Conservation (phyloP, 192 early-diverging fungal species). For the Funneliformis mosseae region DNA sequence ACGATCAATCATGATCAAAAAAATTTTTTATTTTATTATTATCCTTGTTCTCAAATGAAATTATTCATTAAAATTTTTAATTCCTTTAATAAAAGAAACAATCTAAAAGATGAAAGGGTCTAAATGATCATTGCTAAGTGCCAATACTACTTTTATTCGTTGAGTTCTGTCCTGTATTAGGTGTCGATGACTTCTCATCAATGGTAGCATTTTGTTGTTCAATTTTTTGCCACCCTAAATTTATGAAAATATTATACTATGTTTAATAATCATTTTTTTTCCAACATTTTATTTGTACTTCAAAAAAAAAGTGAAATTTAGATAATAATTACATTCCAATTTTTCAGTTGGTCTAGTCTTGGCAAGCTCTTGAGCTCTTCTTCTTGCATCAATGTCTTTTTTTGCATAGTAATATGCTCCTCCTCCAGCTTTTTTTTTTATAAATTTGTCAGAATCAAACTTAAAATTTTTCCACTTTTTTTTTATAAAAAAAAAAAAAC, state of each 20-base stretch:
- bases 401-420: conserved; percentile 30
- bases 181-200: background rate
- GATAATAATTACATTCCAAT: conserved; percentile 28
- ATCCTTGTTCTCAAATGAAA: too few species aligned
- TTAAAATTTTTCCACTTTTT: background rate
- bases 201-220: background rate
- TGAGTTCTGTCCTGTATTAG: background rate
- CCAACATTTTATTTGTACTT: too few species aligned
- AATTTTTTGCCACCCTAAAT: conserved; percentile 27
- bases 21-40: too few species aligned
- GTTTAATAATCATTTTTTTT: too few species aligned
- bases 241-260: background rate
- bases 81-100: too few species aligned
- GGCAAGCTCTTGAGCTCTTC: conserved; percentile 22
- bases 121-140: background rate
- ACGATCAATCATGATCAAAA: too few species aligned
- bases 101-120: background rate
- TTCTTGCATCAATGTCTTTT: conserved; percentile 32
- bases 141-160: background rate
- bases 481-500: background rate
- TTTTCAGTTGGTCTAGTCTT: conserved; percentile 30
- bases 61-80: too few species aligned
- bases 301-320: background rate
- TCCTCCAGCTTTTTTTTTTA: conserved; percentile 22
- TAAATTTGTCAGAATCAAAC: background rate